Base-by-base conservation (phyloP, 257 asterid species). In the Linderniella brevidens region DNA sequence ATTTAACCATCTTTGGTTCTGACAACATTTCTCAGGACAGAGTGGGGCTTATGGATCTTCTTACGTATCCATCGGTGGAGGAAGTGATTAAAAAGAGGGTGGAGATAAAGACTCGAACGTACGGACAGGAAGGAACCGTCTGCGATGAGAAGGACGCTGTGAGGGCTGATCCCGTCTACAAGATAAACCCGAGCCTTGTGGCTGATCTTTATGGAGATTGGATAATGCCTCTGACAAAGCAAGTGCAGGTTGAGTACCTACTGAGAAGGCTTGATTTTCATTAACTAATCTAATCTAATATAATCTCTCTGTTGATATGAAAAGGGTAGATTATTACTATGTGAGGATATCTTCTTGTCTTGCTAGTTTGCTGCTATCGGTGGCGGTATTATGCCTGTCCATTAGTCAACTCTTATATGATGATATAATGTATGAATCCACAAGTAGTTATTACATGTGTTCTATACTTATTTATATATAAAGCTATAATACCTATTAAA, bases 141-240 rank as follows among this genome's bases (percentile, higher is more conserved):
- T 32, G 20, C 0, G 67, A 40, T 51, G 71, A 19, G 16, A 77
- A 50, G 48, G 56, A 44, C 4, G 6, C 32, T 13, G 71, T n/a
- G n/a, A n/a, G 55, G 41, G 44, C 46, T 0, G 77, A 64, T 14
- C 72, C 77, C 0, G 78, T 74, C 8, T 85, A 82, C 80, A 81
- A 73, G 60, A 76, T 88, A 37, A 74, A 75, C 35, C 98, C 95
- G 4, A 19, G 63, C 63, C 68, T 88, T 15, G 85, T 88, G 47
- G 94, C 78, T 35, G 77, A 64, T 50, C 60, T 88, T 0, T 88
- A 80, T 29, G 79, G 82, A 55, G 76, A 78, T 20, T 88, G 94
- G 94, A 80, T 88, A 65, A 88, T 88, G 98, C 98, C 98, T 10
- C 60, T 84, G 56, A 88, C 95, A 1, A 88, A 88, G 74, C 82